phyloP scores from a whole-genome alignment of 2,329 filamentous ascomycete genomes.

The Arthrobotrys conoides region DNA sequence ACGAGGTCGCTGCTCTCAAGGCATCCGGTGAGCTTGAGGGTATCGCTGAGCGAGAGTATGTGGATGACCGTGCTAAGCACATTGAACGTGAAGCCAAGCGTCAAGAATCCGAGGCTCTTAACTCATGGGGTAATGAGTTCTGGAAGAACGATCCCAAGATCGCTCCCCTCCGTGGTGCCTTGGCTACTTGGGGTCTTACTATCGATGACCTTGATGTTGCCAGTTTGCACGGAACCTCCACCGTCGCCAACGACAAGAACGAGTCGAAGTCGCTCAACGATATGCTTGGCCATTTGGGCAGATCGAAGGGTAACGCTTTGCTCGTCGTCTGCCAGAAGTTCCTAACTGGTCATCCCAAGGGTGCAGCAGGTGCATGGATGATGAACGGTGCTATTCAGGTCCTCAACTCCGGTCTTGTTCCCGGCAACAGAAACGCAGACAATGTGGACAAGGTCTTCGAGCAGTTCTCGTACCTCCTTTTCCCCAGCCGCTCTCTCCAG shows the following conservation, averaged over 20 bases:
- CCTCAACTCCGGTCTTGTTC: constrained; percentile 91
- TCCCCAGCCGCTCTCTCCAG: constrained; percentile 93
- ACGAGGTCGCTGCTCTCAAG: constrained; percentile 93
- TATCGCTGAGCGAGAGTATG: constrained; percentile 87
- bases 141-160: constrained; percentile 97
- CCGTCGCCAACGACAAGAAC: constrained; percentile 99
- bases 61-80: constrained; percentile 85
- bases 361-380: constrained; percentile 99
- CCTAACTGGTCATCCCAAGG: constrained; percentile 98
- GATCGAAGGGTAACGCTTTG: constrained; percentile 95
- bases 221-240: constrained; percentile 99
- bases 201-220: constrained; percentile 95
- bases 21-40: constrained; percentile 74
- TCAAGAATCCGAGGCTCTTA: constrained; percentile 92
- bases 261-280: constrained; percentile 97
- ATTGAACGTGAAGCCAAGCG: constrained; percentile 89
- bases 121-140: constrained; percentile 97
- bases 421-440: constrained; percentile 97
- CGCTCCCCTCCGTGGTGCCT: constrained; percentile 92
- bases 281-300: constrained; percentile 93
- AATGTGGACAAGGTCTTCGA: constrained; percentile 97
- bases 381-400: constrained; percentile 98
- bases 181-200: constrained; percentile 97
- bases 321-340: constrained; percentile 99
- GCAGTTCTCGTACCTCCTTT: constrained; percentile 97